phyloP scores from a whole-genome alignment of 257 asterid species.

The Solanum etuberosum region DNA sequence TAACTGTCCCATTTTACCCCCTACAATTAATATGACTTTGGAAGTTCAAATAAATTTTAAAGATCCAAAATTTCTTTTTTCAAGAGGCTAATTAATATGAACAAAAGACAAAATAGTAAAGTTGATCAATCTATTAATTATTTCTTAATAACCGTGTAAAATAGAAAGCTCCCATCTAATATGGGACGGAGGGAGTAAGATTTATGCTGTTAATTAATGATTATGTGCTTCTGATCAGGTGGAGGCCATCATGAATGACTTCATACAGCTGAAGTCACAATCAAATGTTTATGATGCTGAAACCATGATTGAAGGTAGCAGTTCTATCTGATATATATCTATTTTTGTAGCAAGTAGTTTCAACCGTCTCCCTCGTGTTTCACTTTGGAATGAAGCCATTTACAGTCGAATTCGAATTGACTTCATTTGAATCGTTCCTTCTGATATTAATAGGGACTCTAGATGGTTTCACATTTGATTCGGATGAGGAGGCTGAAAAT shows the following conservation, averaged over 20 bases:
- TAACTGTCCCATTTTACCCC: too few species aligned
- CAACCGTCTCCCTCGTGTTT: background rate
- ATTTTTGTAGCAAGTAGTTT: background rate
- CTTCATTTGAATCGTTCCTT: background rate
- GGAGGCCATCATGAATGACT: slow-evolving; percentile 87
- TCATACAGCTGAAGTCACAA: slow-evolving; percentile 69
- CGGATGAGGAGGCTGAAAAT: slow-evolving; percentile 73
- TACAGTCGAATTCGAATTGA: background rate
- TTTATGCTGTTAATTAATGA: background rate
- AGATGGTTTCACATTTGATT: slow-evolving; percentile 82
- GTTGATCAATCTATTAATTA: too few species aligned
- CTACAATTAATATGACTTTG: too few species aligned
- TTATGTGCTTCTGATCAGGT: slow-evolving; percentile 37
- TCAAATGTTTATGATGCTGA: slow-evolving; percentile 70
- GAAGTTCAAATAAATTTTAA: too few species aligned
- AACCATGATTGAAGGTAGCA: slow-evolving; percentile 87
- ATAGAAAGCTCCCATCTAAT: too few species aligned
- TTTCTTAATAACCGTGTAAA: too few species aligned
- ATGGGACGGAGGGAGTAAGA: too few species aligned
- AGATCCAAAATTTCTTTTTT: too few species aligned
- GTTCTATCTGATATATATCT: background rate
- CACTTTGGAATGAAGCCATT: background rate
- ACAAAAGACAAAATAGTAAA: too few species aligned
- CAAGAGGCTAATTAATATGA: too few species aligned
- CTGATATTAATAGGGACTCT: slow-evolving; percentile 56